Evolutionary conservation across 202 grass and related monocot genomes (phyloP).

Genomic region (Alloteropsis angusta): DNA sequence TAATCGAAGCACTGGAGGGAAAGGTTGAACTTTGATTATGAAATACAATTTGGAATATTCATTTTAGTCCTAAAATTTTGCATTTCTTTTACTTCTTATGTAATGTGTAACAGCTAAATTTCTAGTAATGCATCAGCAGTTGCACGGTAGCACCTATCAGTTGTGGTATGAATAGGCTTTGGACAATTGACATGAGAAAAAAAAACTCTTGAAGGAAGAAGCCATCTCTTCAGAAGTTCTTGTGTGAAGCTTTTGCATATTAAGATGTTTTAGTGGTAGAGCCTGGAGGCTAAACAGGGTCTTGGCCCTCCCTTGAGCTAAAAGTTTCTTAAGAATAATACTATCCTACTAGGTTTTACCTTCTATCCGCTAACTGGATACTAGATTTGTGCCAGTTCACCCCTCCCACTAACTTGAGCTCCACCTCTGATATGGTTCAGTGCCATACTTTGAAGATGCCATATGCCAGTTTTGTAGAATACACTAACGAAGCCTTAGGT

Average conservation of each 20-base stretch:
- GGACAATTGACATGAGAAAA: not conserved
- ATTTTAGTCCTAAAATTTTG: not conserved
- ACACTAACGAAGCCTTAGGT: not conserved
- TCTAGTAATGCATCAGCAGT: not conserved
- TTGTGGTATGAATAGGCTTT: constrained; percentile 4
- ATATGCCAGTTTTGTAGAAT: not conserved
- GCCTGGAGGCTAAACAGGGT: not conserved
- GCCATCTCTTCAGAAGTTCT: constrained; percentile 3
- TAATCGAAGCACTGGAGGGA: constrained; percentile 76
- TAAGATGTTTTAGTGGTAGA: not conserved
- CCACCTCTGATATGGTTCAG: not conserved
- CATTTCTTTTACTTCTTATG: not conserved
- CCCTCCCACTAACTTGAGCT: not conserved
- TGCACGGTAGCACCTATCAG: not conserved
- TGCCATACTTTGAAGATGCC: not conserved
- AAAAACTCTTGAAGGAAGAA: not conserved
- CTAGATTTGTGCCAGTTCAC: not conserved
- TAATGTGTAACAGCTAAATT: not conserved
- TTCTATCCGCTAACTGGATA: not conserved
- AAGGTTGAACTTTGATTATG: constrained; percentile 54
- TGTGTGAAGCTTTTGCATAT: not conserved
- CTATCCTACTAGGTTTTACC: not conserved
- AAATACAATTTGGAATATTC: constrained; percentile 19
- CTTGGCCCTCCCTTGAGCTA: not conserved
- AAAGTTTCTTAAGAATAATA: not conserved